A percentile compares a stretch with the other conserved stretches of the same genome.
phyloP scores from a whole-genome alignment of 176 grass and related monocot species.

The Oryza meridionalis region DNA sequence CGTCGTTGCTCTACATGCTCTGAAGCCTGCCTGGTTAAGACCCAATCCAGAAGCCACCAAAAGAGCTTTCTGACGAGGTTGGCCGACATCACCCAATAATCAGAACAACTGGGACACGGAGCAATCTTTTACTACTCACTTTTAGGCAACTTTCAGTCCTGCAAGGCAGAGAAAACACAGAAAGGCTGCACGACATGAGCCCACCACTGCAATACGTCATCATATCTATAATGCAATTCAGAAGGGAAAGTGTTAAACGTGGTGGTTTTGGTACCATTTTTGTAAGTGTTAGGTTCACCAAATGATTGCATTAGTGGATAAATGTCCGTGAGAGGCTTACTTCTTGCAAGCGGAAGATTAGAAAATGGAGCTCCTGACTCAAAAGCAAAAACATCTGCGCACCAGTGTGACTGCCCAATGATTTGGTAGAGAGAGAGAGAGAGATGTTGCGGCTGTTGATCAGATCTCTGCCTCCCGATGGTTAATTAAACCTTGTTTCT shows the following conservation, averaged over 20 bases:
- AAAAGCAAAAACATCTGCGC: not conserved
- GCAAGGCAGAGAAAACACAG: slow-evolving; percentile 25
- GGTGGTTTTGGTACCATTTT: not conserved
- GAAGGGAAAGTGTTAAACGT: slow-evolving; percentile 2
- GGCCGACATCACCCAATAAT: not conserved
- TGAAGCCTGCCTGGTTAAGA: not conserved
- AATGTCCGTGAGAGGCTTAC: slow-evolving; percentile 6
- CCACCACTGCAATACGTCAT: not conserved
- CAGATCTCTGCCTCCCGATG: not conserved
- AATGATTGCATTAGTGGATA: slow-evolving; percentile 11
- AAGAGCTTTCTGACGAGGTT: not conserved
- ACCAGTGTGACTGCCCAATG: not conserved
- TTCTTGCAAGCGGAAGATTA: slow-evolving; percentile 7
- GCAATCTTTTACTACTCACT: not conserved
- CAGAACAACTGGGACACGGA: slow-evolving; percentile 23
- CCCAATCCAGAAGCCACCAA: slow-evolving; percentile 30
- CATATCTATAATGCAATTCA: not conserved
- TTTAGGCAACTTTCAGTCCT: slow-evolving; percentile 27
- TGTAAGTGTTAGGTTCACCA: not conserved
- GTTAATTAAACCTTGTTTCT: not conserved
- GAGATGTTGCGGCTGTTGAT: not conserved
- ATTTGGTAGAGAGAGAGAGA: not conserved
- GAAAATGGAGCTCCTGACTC: slow-evolving; percentile 20
- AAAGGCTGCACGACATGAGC: slow-evolving; percentile 16
- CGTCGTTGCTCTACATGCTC: not conserved